A percentile compares a stretch with the other conserved stretches of the same genome.
Conservation (phyloP, 2,329 filamentous ascomycete species). For the Xylariaceae sp. region DNA sequence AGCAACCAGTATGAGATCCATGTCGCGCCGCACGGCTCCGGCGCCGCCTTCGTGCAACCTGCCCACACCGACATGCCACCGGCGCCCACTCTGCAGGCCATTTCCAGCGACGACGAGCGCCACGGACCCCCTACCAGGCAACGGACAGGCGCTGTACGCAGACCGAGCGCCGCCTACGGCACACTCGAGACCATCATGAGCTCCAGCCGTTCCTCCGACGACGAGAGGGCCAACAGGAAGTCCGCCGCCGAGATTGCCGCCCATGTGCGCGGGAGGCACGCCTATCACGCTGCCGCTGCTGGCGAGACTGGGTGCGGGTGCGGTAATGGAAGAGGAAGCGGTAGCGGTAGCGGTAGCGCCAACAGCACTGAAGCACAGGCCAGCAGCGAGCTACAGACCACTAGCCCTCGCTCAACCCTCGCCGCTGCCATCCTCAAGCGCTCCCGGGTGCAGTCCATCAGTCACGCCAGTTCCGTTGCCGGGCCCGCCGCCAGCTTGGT, state of each 20-base stretch:
- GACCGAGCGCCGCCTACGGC: slow-evolving; percentile 54
- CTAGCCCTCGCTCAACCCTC: slow-evolving; percentile 28
- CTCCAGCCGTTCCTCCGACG: slow-evolving; percentile 60
- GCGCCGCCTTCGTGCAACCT: slow-evolving; percentile 42
- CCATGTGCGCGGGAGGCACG: slow-evolving; percentile 48
- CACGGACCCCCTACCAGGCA: slow-evolving; percentile 37
- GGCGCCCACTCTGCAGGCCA: slow-evolving; percentile 49
- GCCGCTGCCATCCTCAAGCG: slow-evolving; percentile 45
- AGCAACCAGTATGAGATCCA: slow-evolving; percentile 67
- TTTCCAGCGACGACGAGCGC: slow-evolving; percentile 55
- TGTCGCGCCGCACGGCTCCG: slow-evolving; percentile 58
- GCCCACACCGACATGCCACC: slow-evolving; percentile 22
- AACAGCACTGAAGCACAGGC: slow-evolving; percentile 26
- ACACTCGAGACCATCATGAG: slow-evolving; percentile 66
- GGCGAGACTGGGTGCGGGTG: no score
- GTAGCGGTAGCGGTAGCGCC: slow-evolving; percentile 27
- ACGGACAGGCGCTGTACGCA: slow-evolving; percentile 36
- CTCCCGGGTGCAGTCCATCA: slow-evolving; percentile 29
- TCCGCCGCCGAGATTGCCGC: slow-evolving; percentile 54
- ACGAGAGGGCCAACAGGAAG: slow-evolving; percentile 58
- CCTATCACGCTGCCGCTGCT: slow-evolving; percentile 23
- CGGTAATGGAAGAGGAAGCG: no score
- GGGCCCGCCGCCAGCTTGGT: slow-evolving; percentile 40
- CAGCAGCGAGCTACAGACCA: slow-evolving; percentile 19
- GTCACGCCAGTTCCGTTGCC: slow-evolving; percentile 18